These are phyloP conservation scores for Aureobasidium uvarum DNA, from an alignment of 2,329 filamentous ascomycete genomes.

Conservation along the genomic window DNA sequence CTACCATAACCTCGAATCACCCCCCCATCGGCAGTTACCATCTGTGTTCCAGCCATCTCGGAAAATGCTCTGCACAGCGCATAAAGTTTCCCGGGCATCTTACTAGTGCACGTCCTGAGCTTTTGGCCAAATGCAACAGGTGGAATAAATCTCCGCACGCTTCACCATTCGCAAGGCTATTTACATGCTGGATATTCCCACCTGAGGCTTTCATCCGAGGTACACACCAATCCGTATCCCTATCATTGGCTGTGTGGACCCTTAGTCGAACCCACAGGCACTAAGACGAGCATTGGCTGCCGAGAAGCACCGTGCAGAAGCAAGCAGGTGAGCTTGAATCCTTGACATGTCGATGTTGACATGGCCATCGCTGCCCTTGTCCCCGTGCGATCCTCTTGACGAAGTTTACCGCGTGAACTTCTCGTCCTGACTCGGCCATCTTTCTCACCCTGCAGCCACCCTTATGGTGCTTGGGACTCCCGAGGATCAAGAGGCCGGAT, in stretches of 20 bases:
- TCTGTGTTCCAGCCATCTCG: slow-evolving; percentile 23
- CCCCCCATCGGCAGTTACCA: slow-evolving; percentile 22
- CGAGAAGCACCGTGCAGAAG: slow-evolving; percentile 26
- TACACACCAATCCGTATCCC: slow-evolving; percentile 23
- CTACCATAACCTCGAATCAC: slow-evolving; percentile 22
- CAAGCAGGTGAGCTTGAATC: slow-evolving; percentile 26
- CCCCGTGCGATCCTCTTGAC: slow-evolving; percentile 23
- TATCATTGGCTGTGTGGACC: slow-evolving; percentile 26
- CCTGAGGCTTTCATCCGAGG: slow-evolving; percentile 24
- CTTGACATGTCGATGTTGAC: slow-evolving; percentile 27
- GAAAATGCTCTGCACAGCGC: slow-evolving; percentile 21
- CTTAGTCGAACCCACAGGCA: slow-evolving; percentile 25
- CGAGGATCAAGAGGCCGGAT: slow-evolving; percentile 16
- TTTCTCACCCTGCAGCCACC: slow-evolving; percentile 23
- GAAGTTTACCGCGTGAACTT: slow-evolving; percentile 20
- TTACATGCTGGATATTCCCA: slow-evolving; percentile 23
- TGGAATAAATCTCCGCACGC: slow-evolving; percentile 26
- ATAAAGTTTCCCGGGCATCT: slow-evolving; percentile 23
- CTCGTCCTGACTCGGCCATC: slow-evolving; percentile 21
- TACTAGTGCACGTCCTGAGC: slow-evolving; percentile 19
- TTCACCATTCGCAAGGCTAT: slow-evolving; percentile 19
- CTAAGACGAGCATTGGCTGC: slow-evolving; percentile 25
- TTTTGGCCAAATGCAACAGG: slow-evolving; percentile 23
- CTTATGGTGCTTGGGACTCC: slow-evolving; percentile 18
- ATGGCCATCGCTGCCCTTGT: slow-evolving; percentile 23